A percentile compares a stretch with the other conserved stretches of the same genome.
Evolutionary conservation across 768 basidiomycete species (phyloP).

Genomic region (Hydnum rufescens): DNA sequence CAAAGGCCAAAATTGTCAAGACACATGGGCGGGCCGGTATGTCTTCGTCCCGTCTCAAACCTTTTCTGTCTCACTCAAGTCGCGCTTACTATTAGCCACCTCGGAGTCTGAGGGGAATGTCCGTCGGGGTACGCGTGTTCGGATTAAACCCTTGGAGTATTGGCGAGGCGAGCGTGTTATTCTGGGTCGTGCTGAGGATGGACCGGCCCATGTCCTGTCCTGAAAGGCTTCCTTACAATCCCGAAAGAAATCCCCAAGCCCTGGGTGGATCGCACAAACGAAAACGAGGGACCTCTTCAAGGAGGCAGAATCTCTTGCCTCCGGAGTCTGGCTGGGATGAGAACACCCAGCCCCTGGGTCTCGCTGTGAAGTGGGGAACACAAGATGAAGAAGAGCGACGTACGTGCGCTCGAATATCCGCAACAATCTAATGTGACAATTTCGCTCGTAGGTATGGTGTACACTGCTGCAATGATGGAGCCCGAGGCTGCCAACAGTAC

Average conservation of each 20-base stretch:
- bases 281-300: slow-evolving; percentile 22
- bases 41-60: too few species aligned
- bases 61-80: too few species aligned
- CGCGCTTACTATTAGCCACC: too few species aligned
- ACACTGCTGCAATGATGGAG: slow-evolving; percentile 45
- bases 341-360: slow-evolving; percentile 41
- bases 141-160: slow-evolving; percentile 4
- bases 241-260: slow-evolving; percentile 32
- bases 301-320: slow-evolving; percentile 12
- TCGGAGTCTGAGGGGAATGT: slow-evolving; percentile 3
- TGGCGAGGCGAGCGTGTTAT: slow-evolving; percentile 9
- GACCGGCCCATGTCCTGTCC: slow-evolving; percentile 8
- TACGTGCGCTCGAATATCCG: slow-evolving; percentile 27
- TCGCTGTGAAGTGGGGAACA: slow-evolving; percentile 46
- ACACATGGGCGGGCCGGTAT: too few species aligned
- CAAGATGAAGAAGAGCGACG: slow-evolving; percentile 47
- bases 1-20: too few species aligned
- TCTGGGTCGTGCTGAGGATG: slow-evolving; percentile 4
- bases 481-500: slow-evolving; percentile 44
- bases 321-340: slow-evolving; percentile 68
- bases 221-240: slow-evolving; percentile 21
- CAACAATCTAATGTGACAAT: too few species aligned
- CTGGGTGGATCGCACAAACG: slow-evolving; percentile 19
- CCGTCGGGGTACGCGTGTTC: slow-evolving; percentile 5
- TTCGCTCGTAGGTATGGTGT: slow-evolving; percentile 47